phyloP scores from a whole-genome alignment of 495 filamentous ascomycete species.

The Glarea lozoyensis region DNA sequence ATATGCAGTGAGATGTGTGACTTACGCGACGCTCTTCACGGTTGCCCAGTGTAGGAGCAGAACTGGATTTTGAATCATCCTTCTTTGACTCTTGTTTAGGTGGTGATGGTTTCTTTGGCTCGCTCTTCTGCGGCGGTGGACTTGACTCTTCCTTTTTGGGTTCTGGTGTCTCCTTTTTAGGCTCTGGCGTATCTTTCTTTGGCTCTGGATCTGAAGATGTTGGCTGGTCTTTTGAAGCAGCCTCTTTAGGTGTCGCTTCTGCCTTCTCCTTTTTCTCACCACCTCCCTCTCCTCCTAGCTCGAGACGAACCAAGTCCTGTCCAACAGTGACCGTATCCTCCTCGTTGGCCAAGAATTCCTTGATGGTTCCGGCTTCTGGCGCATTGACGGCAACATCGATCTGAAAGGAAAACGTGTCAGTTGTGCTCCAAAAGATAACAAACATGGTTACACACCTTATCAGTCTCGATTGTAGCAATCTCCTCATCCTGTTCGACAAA shows the following conservation, averaged over 20 bases:
- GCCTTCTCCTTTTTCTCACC: slow-evolving; percentile 40
- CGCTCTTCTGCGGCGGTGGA: slow-evolving; percentile 34
- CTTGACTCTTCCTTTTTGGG: slow-evolving; percentile 37
- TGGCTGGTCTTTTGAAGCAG: slow-evolving; percentile 46
- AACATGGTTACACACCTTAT: slow-evolving; percentile 61
- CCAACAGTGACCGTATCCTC: slow-evolving; percentile 95
- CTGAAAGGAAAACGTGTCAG: not conserved
- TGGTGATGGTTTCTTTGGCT: slow-evolving; percentile 25
- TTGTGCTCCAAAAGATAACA: slow-evolving; percentile 3
- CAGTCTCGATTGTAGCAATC: slow-evolving; percentile 98
- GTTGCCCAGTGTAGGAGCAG: slow-evolving; percentile 47
- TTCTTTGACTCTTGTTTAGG: slow-evolving; percentile 37
- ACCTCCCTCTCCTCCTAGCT: slow-evolving; percentile 58
- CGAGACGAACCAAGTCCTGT: slow-evolving; percentile 79
- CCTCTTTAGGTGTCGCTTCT: slow-evolving; percentile 48
- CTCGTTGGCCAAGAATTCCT: slow-evolving; percentile 85
- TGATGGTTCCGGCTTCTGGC: slow-evolving; percentile 82
- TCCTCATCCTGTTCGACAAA: slow-evolving; percentile 94
- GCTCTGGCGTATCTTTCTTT: slow-evolving; percentile 31
- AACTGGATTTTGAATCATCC: slow-evolving; percentile 28
- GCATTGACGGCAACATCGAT: slow-evolving; percentile 50
- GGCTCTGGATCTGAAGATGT: slow-evolving; percentile 46
- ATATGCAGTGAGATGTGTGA: slow-evolving; percentile 8
- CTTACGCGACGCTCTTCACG: slow-evolving; percentile 85
- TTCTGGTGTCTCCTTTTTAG: slow-evolving; percentile 20